Evolutionary conservation across 352 stramenopile genomes (phyloP).

Genomic region (Phytopythium montanum): DNA sequence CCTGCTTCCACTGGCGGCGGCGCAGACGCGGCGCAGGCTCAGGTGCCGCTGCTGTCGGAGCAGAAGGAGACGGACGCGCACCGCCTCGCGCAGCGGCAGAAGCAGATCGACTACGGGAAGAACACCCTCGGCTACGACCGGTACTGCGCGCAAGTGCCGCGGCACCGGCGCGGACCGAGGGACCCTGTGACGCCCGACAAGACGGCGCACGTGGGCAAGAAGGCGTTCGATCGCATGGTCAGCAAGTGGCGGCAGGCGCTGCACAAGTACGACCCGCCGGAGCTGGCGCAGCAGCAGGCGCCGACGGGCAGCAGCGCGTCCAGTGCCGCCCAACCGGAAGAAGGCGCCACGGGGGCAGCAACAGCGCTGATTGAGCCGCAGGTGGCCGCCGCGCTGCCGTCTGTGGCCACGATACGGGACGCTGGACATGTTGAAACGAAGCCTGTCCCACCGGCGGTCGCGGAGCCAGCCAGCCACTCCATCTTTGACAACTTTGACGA

Average conservation of each 20-base stretch:
- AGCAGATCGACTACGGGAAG: conserved; percentile 92
- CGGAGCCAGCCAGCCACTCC: conserved; percentile 19
- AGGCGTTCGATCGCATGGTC: conserved; percentile 77
- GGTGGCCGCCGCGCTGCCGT: background rate
- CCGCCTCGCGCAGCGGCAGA: conserved; percentile 86
- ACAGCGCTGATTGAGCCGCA: background rate
- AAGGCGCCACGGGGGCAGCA: background rate
- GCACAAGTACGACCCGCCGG: conserved; percentile 77
- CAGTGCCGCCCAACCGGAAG: background rate
- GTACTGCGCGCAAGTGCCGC: conserved; percentile 67
- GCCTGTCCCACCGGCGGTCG: background rate
- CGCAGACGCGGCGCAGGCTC: background rate
- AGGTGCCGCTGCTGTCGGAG: conserved; percentile 46
- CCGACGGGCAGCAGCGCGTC: background rate
- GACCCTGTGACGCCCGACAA: conserved; percentile 85
- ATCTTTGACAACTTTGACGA: conserved; percentile 79
- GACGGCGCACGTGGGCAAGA: conserved; percentile 69
- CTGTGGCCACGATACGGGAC: background rate
- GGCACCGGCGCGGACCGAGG: conserved; percentile 39
- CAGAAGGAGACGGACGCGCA: conserved; percentile 78
- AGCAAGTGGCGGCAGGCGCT: conserved; percentile 75
- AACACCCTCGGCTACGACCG: conserved; percentile 91
- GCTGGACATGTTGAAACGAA: background rate
- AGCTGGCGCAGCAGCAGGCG: conserved; percentile 29
- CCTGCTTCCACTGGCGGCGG: background rate